These are phyloP conservation scores for Mortierella sp. DNA, from an alignment of 371 early-diverging fungal species.

Conservation along the genomic window DNA sequence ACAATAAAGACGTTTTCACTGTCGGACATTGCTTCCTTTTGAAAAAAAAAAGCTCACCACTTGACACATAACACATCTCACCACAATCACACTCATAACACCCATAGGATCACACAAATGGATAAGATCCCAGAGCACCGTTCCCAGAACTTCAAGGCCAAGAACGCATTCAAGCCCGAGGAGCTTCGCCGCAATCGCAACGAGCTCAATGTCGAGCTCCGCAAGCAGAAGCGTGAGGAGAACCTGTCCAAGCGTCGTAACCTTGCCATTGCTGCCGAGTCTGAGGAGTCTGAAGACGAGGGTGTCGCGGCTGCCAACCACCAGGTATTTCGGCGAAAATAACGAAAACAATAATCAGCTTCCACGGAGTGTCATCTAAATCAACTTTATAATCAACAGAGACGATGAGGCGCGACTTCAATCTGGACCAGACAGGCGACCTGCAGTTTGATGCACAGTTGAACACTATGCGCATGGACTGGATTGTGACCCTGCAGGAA, in stretches of 20 bases:
- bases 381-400: neutral
- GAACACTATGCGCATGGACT: neutral
- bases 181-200: slow-evolving; percentile 95
- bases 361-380: neutral
- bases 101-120: neutral
- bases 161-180: slow-evolving; percentile 89
- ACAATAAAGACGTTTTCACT: neutral
- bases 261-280: slow-evolving; percentile 68
- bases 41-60: neutral
- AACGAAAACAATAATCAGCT: neutral
- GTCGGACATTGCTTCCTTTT: neutral
- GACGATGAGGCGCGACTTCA: neutral
- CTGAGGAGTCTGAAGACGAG: slow-evolving; percentile 78
- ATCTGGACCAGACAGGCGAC: neutral
- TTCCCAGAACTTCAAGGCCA: slow-evolving; percentile 86
- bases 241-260: slow-evolving; percentile 94
- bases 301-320: slow-evolving; percentile 59
- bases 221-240: slow-evolving; percentile 97
- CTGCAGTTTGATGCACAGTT: neutral
- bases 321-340: slow-evolving; percentile 26
- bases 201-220: slow-evolving; percentile 93
- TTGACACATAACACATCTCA: neutral
- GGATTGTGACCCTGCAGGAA: neutral
- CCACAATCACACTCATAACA: neutral
- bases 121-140: slow-evolving; percentile 66